Conservation (phyloP, 2,329 filamentous ascomycete genomes). For the Hawksworthiomyces lignivorus region DNA sequence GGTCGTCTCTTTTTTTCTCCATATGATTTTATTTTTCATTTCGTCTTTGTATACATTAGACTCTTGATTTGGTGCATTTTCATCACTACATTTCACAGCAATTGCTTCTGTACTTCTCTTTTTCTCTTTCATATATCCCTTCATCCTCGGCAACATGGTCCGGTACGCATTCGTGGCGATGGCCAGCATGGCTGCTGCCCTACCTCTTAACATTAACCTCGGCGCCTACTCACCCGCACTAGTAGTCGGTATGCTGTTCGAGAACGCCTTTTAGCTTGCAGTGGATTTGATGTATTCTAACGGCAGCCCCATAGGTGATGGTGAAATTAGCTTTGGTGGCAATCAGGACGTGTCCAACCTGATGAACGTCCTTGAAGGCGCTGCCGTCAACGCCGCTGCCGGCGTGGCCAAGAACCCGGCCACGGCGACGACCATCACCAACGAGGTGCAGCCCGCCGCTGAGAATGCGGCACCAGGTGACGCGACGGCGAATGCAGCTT, state of each 20-base stretch:
- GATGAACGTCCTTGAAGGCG: conserved; percentile 39
- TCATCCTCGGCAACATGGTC: conserved; percentile 12
- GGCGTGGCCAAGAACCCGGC: conserved; percentile 19
- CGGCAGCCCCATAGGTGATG: conserved; percentile 29
- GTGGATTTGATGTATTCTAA: no score
- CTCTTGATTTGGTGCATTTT: no score
- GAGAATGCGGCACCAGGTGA: conserved; percentile 1
- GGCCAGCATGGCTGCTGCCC: conserved; percentile 12
- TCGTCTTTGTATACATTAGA: no score
- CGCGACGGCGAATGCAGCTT: conserved; percentile 12
- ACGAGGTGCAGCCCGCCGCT: neutral
- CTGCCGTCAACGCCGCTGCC: conserved; percentile 32
- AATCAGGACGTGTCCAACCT: conserved; percentile 36
- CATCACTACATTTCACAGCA: no score
- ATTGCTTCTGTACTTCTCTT: no score
- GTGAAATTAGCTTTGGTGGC: conserved; percentile 40
- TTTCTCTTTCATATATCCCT: neutral
- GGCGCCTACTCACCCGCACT: conserved; percentile 37
- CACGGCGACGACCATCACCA: conserved; percentile 3
- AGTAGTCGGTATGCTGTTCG: conserved; percentile 29
- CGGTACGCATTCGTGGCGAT: conserved; percentile 12
- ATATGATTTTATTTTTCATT: neutral
- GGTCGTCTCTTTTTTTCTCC: conserved; percentile 9
- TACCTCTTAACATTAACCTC: conserved; percentile 30
- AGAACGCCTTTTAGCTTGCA: no score